These are phyloP conservation scores for Scedosporium minutisporum DNA, from an alignment of 2,329 filamentous ascomycete genomes.

Conservation along the genomic window DNA sequence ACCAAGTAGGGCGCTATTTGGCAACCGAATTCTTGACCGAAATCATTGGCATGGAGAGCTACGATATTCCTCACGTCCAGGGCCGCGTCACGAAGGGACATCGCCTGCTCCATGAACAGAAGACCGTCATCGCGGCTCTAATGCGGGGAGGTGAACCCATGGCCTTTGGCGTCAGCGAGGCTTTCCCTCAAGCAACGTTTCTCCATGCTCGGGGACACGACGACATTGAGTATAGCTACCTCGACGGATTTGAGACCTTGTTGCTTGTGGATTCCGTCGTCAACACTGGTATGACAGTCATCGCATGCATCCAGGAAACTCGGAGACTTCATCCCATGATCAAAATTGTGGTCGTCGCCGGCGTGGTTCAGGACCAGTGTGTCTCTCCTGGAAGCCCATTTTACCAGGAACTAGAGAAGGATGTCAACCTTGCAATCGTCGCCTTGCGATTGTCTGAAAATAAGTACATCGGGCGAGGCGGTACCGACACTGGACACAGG, in stretches of 20 bases:
- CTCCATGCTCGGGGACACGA: slow-evolving; percentile 30
- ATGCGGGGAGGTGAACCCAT: slow-evolving; percentile 56
- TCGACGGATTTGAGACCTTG: background rate
- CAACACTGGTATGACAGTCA: background rate
- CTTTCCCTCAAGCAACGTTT: slow-evolving; percentile 41
- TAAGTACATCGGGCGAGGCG: slow-evolving; percentile 40
- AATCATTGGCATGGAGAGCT: slow-evolving; percentile 39
- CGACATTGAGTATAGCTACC: slow-evolving; percentile 25
- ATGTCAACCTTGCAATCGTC: slow-evolving; percentile 28
- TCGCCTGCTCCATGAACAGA: slow-evolving; percentile 33
- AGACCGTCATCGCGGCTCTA: slow-evolving; percentile 46
- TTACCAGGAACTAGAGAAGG: background rate
- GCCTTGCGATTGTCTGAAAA: slow-evolving; percentile 47
- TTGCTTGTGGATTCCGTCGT: background rate
- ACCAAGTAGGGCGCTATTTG: slow-evolving; percentile 40
- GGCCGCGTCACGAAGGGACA: slow-evolving; percentile 32
- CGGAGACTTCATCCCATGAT: slow-evolving; percentile 21
- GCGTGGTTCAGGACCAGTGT: slow-evolving; percentile 38
- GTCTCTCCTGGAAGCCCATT: slow-evolving; percentile 14
- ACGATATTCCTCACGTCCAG: slow-evolving; percentile 41
- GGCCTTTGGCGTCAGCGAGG: slow-evolving; percentile 46
- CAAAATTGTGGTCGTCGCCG: slow-evolving; percentile 43
- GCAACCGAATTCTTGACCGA: slow-evolving; percentile 36
- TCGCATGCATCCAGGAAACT: background rate
- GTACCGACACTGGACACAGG: slow-evolving; percentile 49